These are phyloP conservation scores for Yamadazyma dendronema DNA, from an alignment of 1,139 yeast genomes.

Conservation along the genomic window DNA sequence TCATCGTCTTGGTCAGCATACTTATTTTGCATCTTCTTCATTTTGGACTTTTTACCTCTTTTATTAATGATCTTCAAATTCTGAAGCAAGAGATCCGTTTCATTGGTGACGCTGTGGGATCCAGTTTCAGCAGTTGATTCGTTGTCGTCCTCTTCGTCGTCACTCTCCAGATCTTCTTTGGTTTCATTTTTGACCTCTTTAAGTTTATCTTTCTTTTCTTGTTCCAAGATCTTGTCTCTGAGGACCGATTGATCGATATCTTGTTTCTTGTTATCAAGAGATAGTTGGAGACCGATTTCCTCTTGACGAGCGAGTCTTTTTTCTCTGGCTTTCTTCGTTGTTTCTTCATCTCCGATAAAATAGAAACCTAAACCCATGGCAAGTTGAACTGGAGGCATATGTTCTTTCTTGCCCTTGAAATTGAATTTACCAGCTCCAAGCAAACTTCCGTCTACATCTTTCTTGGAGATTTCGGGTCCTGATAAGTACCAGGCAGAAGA, in stretches of 20 bases:
- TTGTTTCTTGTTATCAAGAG: constrained; percentile 35
- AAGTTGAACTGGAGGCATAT: constrained; percentile 76
- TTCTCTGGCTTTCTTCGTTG: constrained; percentile 40
- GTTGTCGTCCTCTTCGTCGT: constrained; percentile 10
- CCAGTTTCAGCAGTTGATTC: constrained; percentile 1
- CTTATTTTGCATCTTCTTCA: constrained; percentile 78
- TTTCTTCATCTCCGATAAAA: constrained; percentile 65
- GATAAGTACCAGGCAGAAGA: constrained; percentile 83
- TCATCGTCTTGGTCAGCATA: constrained; percentile 93
- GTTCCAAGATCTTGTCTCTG: constrained; percentile 14
- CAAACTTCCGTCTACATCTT: constrained; percentile 62
- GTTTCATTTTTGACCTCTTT: constrained; percentile 5
- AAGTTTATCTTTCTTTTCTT: constrained; percentile 8
- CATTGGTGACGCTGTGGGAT: not conserved
- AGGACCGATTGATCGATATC: constrained; percentile 24
- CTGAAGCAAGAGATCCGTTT: constrained; percentile 5
- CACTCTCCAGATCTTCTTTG: constrained; percentile 11
- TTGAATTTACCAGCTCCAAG: constrained; percentile 65
- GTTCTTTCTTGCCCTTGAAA: constrained; percentile 55
- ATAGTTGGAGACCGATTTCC: constrained; percentile 46
- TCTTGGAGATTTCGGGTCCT: constrained; percentile 65
- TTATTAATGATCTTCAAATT: constrained; percentile 22
- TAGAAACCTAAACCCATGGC: constrained; percentile 88
- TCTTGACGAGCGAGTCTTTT: constrained; percentile 38
- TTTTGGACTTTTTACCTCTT: constrained; percentile 82